Evolutionary conservation across 257 asterid genomes (phyloP).

Genomic region (Gentiana macrophylla): DNA sequence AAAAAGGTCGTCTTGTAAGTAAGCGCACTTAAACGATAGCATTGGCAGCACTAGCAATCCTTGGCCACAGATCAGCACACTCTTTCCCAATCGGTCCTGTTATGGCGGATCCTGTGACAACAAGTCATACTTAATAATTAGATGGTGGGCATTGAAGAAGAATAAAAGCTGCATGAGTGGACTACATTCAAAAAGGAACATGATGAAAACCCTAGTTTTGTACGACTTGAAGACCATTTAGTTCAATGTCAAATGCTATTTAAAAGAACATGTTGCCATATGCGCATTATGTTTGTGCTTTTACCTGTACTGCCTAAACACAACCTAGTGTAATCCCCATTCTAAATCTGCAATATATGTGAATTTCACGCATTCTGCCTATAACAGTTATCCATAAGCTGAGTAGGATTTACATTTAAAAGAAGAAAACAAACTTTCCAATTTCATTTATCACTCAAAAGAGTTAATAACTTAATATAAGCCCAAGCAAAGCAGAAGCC

Average conservation of each 20-base stretch:
- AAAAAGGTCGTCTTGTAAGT: neutral
- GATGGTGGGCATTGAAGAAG: too few species aligned
- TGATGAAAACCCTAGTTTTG: neutral
- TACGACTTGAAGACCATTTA: too few species aligned
- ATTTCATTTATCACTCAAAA: too few species aligned
- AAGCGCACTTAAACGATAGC: conserved; percentile 29
- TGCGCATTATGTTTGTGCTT: too few species aligned
- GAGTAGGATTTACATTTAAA: neutral
- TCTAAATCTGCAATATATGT: too few species aligned
- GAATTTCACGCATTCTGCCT: too few species aligned
- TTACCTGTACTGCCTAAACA: neutral
- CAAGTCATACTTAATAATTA: neutral
- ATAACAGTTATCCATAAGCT: neutral
- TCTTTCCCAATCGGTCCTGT: conserved; percentile 49
- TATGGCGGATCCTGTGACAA: conserved; percentile 34
- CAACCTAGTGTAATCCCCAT: too few species aligned
- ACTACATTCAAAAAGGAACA: neutral
- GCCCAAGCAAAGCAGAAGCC: too few species aligned
- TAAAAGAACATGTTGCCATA: too few species aligned
- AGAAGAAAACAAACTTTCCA: too few species aligned
- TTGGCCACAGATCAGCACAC: conserved; percentile 55
- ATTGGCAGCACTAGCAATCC: conserved; percentile 53
- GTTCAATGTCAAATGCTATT: too few species aligned
- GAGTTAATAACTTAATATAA: too few species aligned
- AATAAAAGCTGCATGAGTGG: neutral